Evolutionary conservation across 768 basidiomycete genomes (phyloP), one percentile per base, ranked within the genome.

Genomic region (Lanmaoa pseudosensibilis): DNA sequence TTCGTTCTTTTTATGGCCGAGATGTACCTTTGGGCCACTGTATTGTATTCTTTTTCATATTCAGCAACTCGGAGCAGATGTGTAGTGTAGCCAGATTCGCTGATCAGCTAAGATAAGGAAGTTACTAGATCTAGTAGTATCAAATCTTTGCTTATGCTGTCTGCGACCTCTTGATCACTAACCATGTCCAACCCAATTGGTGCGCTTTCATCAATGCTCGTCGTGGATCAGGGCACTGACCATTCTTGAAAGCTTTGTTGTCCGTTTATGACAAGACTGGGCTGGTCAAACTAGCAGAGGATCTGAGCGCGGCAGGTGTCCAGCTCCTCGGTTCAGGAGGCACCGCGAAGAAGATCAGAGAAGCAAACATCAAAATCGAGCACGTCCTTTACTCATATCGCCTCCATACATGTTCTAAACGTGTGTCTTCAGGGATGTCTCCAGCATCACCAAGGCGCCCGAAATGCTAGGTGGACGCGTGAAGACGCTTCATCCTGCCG

Each of bases 391-490:
- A n/a, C 9, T 50, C 13, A 13, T n/a, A 27, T 57, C 43, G 25
- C 51, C 32, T 41, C 47, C 34, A 50, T 33, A 15, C 45, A 23
- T 43, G 16, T 52, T 50, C 55, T 70, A 36, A 62, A 33, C 46
- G 30, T 25, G 36, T 18, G 18, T 18, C 2, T 43, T 7, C 63
- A 99, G 97, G 60, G 97, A 99, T 82, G 94, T 99, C 52, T 92
- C 96, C 5, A 89, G 92, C 69, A 89, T 98, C 74, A 98, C 97
- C 47, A 96, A 95, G 67, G 94, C 94, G 0, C 96, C 97, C 5
- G 97, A 99, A 74, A 98, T 99, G 95, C 83, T 99, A 4, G 96
- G 97, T 51, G 97, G 97, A 25, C 81, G 97, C 64, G 97, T 98
- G 54, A 98, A 99, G 78, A 99, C 97, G 2, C 84, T 99, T 11